Percentiles rank a stretch among this genome's conserved stretches.
Evolutionary conservation across 306 rosid species (phyloP).

Genomic region (Hylodesmum podocarpum): DNA sequence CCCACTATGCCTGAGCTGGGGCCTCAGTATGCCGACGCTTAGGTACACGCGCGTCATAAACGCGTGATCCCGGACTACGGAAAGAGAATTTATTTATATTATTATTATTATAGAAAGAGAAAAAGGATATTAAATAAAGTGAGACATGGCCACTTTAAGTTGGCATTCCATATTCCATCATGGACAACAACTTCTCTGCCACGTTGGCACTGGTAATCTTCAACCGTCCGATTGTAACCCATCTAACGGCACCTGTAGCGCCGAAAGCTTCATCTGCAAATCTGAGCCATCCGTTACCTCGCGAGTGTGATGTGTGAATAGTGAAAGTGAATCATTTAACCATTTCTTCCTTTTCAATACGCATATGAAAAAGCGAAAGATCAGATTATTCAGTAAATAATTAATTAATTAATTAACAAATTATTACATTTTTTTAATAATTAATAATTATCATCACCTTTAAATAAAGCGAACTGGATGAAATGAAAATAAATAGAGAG

Average conservation of each 20-base stretch:
- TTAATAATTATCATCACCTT: constrained; percentile 13
- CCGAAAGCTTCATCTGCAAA: neutral
- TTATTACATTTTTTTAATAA: constrained; percentile 21
- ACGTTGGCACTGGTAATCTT: constrained; percentile 36
- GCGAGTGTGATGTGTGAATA: constrained; percentile 4
- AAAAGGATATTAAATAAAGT: constrained; percentile 29
- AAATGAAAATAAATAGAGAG: constrained; percentile 23
- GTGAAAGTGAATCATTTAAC: constrained; percentile 31
- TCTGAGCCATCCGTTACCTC: constrained; percentile 10
- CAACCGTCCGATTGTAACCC: constrained; percentile 23
- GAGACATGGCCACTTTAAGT: constrained; percentile 39
- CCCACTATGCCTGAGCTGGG: constrained; percentile 20
- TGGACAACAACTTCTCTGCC: constrained; percentile 49
- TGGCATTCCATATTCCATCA: constrained; percentile 33
- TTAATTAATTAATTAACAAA: constrained; percentile 14
- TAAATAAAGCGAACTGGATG: constrained; percentile 29
- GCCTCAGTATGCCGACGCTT: neutral
- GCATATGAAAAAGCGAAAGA: constrained; percentile 12
- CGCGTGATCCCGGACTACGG: neutral
- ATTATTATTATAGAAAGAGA: neutral
- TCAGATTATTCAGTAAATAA: too few relatives aligned
- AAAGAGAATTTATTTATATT: neutral
- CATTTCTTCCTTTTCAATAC: constrained; percentile 4
- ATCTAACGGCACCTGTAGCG: constrained; percentile 9
- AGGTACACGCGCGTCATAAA: neutral